phyloP scores from a whole-genome alignment of 192 early-diverging fungal genomes.

The Linnemannia zychae region DNA sequence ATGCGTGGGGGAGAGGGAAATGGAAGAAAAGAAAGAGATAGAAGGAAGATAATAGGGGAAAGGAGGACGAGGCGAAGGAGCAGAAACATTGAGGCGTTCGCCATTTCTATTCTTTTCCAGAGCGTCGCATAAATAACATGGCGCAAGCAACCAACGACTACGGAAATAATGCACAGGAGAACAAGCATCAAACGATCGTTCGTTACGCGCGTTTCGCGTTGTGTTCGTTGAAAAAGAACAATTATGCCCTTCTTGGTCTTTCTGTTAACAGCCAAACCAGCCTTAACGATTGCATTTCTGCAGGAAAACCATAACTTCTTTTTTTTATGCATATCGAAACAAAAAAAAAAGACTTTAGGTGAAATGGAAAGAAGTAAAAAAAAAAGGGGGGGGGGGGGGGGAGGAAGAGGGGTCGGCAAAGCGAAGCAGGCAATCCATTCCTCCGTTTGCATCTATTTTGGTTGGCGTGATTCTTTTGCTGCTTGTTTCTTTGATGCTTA shows the following conservation, averaged over 20 bases:
- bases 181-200: too few species aligned
- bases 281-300: background rate
- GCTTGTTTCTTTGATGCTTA: constrained; percentile 3
- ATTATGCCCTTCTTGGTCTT: too few species aligned
- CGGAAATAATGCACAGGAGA: too few species aligned
- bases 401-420: background rate
- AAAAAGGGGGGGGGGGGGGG: background rate
- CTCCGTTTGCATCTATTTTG: background rate
- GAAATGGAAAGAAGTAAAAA: background rate
- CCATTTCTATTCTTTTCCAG: background rate
- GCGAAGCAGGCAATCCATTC: background rate
- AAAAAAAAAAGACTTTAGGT: background rate
- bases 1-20: background rate
- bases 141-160: too few species aligned
- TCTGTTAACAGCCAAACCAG: background rate
- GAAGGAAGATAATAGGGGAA: background rate
- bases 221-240: too few species aligned
- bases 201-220: too few species aligned
- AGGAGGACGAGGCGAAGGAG: background rate
- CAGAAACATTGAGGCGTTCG: background rate
- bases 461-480: background rate
- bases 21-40: background rate
- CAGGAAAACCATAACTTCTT: background rate
- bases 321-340: background rate
- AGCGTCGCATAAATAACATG: background rate